Evolutionary conservation across 148 eudicot species (phyloP).

Genomic region (Polygonum maritimum): DNA sequence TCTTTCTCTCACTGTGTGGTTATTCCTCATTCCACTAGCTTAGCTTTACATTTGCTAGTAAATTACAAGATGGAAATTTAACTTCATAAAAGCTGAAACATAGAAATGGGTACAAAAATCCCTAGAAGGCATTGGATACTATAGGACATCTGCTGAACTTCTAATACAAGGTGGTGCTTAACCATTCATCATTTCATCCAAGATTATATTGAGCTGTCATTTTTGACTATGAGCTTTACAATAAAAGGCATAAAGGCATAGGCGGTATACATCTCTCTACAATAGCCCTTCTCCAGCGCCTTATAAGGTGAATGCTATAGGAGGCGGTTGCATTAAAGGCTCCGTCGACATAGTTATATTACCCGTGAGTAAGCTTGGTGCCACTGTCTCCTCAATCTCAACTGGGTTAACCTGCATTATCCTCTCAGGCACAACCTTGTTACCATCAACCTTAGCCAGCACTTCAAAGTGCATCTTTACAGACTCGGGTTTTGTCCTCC

Average conservation of each 20-base stretch:
- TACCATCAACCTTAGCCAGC: constrained; percentile 81
- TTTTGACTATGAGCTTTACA: constrained; percentile 1
- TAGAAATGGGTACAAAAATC: no score
- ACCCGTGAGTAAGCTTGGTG: constrained; percentile 38
- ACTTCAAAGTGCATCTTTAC: constrained; percentile 90
- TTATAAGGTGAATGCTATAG: constrained; percentile 50
- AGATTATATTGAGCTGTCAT: background rate
- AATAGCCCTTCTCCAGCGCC: background rate
- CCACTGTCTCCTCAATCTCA: constrained; percentile 42
- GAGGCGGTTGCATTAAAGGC: constrained; percentile 52
- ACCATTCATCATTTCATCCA: background rate
- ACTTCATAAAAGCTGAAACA: no score
- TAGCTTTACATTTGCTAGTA: no score
- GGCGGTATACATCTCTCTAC: background rate
- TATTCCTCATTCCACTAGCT: background rate
- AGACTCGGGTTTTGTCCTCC: constrained; percentile 82
- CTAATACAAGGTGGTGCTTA: background rate
- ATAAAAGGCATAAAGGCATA: constrained; percentile 6
- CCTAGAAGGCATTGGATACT: no score
- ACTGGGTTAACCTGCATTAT: constrained; percentile 67
- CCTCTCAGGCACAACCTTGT: constrained; percentile 77
- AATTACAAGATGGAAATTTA: no score
- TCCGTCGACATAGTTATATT: constrained; percentile 53
- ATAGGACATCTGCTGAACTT: no score
- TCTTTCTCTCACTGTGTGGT: no score